phyloP scores from a whole-genome alignment of 2,329 filamentous ascomycete species.

The Colletotrichum lindemuthianum region DNA sequence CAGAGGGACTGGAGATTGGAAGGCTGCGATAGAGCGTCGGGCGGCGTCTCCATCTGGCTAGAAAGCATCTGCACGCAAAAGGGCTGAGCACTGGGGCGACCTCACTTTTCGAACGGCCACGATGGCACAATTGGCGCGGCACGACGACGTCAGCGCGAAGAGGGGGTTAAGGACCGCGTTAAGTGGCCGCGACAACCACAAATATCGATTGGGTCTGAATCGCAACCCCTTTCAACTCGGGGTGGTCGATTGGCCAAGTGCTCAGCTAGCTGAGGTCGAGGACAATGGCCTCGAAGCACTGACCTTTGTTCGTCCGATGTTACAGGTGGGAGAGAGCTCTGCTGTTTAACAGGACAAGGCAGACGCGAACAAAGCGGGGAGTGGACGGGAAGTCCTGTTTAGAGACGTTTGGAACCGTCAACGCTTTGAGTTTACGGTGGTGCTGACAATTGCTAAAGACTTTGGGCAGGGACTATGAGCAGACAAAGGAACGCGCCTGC shows the following conservation, averaged over 20 bases:
- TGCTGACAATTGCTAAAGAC: too few relatives aligned
- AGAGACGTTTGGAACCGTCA: background rate
- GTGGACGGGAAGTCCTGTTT: background rate
- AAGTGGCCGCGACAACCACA: constrained; percentile 12
- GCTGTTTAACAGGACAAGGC: constrained; percentile 1
- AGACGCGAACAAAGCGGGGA: constrained; percentile 19
- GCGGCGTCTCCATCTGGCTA: background rate
- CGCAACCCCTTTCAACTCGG: background rate
- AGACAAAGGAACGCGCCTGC: background rate
- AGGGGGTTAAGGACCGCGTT: constrained; percentile 14
- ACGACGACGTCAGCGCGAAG: background rate
- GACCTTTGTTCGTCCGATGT: constrained; percentile 34
- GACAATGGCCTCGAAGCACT: constrained; percentile 16
- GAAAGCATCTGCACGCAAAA: background rate
- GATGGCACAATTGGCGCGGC: background rate
- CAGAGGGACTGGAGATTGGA: background rate
- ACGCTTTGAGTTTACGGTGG: background rate
- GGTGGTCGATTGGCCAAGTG: background rate
- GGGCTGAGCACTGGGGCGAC: background rate
- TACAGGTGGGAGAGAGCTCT: constrained; percentile 21
- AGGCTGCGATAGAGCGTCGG: background rate
- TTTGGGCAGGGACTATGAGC: too few relatives aligned
- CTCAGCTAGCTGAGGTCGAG: background rate
- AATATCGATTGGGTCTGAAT: too few relatives aligned
- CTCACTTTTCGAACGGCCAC: background rate